Conservation (phyloP, 2,329 filamentous ascomycete genomes). For the Cephalotrichum gorgonifer region DNA sequence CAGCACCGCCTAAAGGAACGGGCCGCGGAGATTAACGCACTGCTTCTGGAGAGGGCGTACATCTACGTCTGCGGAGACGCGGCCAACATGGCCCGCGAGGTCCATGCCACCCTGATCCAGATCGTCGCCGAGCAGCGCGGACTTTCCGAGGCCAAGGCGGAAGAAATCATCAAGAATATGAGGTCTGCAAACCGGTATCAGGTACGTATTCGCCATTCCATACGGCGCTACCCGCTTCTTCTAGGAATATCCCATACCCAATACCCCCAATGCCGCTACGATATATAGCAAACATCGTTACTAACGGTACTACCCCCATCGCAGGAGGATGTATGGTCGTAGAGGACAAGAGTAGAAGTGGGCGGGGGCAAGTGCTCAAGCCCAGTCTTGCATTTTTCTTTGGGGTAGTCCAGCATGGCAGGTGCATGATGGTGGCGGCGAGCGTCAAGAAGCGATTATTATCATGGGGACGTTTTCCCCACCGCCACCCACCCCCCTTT, state of each 20-base stretch:
- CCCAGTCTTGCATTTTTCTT: neutral
- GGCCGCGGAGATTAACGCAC: slow-evolving; percentile 73
- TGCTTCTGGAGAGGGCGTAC: slow-evolving; percentile 78
- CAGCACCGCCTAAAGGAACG: slow-evolving; percentile 84
- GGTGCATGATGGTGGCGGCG: neutral
- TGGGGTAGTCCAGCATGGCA: neutral
- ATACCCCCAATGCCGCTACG: neutral
- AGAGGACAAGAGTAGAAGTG: slow-evolving; percentile 12
- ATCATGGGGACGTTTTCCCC: neutral
- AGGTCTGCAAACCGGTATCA: slow-evolving; percentile 92
- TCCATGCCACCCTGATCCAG: slow-evolving; percentile 76
- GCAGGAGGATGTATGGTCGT: slow-evolving; percentile 66
- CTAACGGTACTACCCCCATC: slow-evolving; percentile 18
- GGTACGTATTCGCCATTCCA: slow-evolving; percentile 37
- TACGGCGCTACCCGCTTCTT: neutral
- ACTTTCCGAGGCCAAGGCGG: slow-evolving; percentile 74
- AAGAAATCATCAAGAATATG: slow-evolving; percentile 97
- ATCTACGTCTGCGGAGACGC: slow-evolving; percentile 98
- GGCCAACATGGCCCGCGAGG: slow-evolving; percentile 91
- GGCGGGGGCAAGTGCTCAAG: neutral
- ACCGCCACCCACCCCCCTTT: neutral
- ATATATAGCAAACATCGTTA: slow-evolving; percentile 4
- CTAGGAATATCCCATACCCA: neutral
- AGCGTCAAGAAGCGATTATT: neutral
- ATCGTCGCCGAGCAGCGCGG: slow-evolving; percentile 80